A percentile compares a stretch with the other conserved stretches of the same genome.
Evolutionary conservation across 2,329 filamentous ascomycete species (phyloP).

Genomic region (Fusarium sp.): DNA sequence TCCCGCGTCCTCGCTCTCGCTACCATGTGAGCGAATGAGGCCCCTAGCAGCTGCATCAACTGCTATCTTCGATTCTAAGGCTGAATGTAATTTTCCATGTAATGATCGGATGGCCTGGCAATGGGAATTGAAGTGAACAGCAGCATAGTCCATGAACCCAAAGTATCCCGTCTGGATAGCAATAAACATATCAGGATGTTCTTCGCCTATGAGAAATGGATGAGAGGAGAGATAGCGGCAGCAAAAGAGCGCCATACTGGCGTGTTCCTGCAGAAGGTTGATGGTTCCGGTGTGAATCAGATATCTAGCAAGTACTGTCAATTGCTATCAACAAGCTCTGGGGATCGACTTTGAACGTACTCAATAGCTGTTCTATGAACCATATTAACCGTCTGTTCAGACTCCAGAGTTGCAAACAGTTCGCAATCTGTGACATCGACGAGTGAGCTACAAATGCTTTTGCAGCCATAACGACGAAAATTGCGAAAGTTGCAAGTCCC

Average conservation of each 20-base stretch:
- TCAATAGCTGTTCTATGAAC: background rate
- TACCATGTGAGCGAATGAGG: rapidly evolving
- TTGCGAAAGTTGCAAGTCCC: rapidly evolving
- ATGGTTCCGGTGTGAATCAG: rapidly evolving
- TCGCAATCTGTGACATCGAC: rapidly evolving
- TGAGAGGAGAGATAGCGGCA: rapidly evolving
- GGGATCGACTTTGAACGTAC: rapidly evolving
- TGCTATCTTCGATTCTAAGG: too few relatives aligned
- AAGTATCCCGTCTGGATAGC: background rate
- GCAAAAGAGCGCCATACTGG: background rate
- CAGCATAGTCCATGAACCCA: background rate
- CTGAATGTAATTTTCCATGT: rapidly evolving
- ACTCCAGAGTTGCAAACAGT: rapidly evolving
- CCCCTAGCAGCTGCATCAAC: too few relatives aligned
- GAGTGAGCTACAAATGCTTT: rapidly evolving
- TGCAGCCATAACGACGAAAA: rapidly evolving
- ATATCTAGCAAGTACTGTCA: rapidly evolving
- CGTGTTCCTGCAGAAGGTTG: rapidly evolving
- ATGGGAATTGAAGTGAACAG: rapidly evolving
- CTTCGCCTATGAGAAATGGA: rapidly evolving
- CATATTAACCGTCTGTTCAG: rapidly evolving
- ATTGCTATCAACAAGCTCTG: rapidly evolving
- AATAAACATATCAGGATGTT: rapidly evolving
- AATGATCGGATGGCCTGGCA: rapidly evolving
- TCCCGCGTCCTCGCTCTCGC: too few relatives aligned